phyloP scores from a whole-genome alignment of 495 filamentous ascomycete genomes.

The Penicillium dipodomyicola region DNA sequence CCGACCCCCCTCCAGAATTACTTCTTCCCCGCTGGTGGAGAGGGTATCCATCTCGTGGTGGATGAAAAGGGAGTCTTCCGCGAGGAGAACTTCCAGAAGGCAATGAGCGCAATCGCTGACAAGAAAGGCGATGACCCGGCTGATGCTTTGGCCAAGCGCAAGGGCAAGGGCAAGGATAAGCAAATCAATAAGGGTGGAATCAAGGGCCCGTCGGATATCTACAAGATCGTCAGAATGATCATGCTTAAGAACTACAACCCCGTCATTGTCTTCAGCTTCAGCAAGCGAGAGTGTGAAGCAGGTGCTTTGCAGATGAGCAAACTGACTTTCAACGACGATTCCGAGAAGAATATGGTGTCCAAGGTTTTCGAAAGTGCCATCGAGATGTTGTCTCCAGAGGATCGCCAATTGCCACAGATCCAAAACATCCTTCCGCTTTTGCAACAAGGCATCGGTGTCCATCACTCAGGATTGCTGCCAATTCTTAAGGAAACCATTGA shows the following conservation, averaged over 20 bases:
- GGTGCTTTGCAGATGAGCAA: constrained; percentile 79
- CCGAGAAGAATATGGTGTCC: constrained; percentile 89
- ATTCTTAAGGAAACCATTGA: constrained; percentile 99
- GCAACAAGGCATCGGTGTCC: constrained; percentile 89
- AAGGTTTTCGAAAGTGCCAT: constrained; percentile 93
- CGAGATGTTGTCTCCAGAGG: constrained; percentile 84
- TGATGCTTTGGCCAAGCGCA: constrained; percentile 72
- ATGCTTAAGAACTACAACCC: constrained; percentile 95
- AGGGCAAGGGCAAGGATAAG: constrained; percentile 87
- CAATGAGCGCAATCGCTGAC: constrained; percentile 85
- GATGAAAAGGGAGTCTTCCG: constrained; percentile 95
- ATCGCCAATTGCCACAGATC: constrained; percentile 83
- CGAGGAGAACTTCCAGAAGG: constrained; percentile 94
- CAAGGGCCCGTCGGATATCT: constrained; percentile 76
- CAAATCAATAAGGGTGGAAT: constrained; percentile 83
- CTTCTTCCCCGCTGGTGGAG: constrained; percentile 90
- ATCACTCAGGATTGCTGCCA: constrained; percentile 92
- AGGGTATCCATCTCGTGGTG: constrained; percentile 91
- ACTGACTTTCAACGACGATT: constrained; percentile 95
- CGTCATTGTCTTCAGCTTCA: constrained; percentile 99
- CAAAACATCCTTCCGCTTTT: constrained; percentile 85
- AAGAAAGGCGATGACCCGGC: constrained; percentile 81
- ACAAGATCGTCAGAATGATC: constrained; percentile 97
- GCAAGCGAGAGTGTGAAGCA: constrained; percentile 90
- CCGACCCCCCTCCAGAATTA: constrained; percentile 96